These are phyloP conservation scores for Baudoinia panamericana DNA, from an alignment of 495 filamentous ascomycete species.

Conservation along the genomic window DNA sequence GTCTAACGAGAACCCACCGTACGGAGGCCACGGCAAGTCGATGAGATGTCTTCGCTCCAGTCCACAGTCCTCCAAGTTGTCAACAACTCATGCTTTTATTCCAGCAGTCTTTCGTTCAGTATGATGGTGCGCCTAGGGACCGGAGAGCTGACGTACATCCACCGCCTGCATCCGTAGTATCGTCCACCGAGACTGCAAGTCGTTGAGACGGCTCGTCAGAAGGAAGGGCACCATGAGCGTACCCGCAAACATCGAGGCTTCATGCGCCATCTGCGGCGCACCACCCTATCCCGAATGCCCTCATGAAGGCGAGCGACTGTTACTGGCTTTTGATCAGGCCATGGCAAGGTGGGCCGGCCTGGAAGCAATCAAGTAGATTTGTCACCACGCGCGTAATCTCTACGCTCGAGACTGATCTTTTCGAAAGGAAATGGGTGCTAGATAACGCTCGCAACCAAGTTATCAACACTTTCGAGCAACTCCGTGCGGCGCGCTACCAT, in stretches of 20 bases:
- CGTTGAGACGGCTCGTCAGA: too few species aligned
- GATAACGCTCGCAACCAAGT: slow-evolving; percentile 56
- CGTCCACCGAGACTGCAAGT: background rate
- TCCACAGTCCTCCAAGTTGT: background rate
- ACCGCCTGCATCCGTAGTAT: background rate
- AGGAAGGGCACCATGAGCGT: background rate
- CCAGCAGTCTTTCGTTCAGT: background rate
- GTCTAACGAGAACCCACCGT: background rate
- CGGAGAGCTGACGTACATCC: background rate
- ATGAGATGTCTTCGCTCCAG: background rate
- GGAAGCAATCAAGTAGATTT: slow-evolving; percentile 7
- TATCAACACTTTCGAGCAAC: slow-evolving; percentile 50
- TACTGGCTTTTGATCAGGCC: slow-evolving; percentile 14
- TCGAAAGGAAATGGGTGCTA: slow-evolving; percentile 50
- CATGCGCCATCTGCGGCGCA: slow-evolving; percentile 18
- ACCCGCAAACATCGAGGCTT: slow-evolving; percentile 8
- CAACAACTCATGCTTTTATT: too few species aligned
- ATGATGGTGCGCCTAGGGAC: background rate
- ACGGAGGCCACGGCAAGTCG: background rate
- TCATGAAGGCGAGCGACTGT: slow-evolving; percentile 15
- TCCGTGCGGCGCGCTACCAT: slow-evolving; percentile 47
- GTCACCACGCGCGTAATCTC: background rate
- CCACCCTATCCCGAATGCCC: slow-evolving; percentile 14
- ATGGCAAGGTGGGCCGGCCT: slow-evolving; percentile 7
- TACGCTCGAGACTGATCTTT: background rate